These are phyloP conservation scores for Penicillium tannophilum DNA, from an alignment of 495 filamentous ascomycete genomes.

Conservation along the genomic window DNA sequence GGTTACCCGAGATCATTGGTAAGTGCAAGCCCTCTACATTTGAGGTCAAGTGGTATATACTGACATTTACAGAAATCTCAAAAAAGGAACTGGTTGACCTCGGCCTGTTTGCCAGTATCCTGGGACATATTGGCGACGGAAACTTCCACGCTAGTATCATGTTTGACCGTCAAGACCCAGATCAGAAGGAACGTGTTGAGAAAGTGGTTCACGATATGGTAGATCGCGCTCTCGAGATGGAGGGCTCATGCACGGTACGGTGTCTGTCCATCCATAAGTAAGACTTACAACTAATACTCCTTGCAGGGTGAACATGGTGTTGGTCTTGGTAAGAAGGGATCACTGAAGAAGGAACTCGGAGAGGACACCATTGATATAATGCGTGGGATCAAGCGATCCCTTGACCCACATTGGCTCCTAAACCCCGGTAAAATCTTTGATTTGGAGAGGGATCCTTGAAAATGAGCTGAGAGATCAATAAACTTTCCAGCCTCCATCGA, in stretches of 20 bases:
- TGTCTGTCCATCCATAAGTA: neutral
- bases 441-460: conserved; percentile 19
- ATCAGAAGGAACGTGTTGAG: conserved; percentile 59
- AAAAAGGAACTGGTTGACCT: conserved; percentile 81
- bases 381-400: conserved; percentile 78
- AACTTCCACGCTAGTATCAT: conserved; percentile 90
- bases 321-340: conserved; percentile 85
- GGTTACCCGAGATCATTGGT: conserved; percentile 75
- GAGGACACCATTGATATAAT: conserved; percentile 79
- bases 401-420: conserved; percentile 89
- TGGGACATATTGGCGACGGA: conserved; percentile 82
- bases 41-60: neutral
- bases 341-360: conserved; percentile 79
- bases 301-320: conserved; percentile 78
- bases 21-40: neutral
- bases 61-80: conserved; percentile 24
- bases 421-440: conserved; percentile 93
- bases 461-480: neutral
- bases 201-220: conserved; percentile 83
- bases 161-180: conserved; percentile 63
- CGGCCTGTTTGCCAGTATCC: conserved; percentile 76
- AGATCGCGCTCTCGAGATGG: conserved; percentile 79
- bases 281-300: conserved; percentile 15
- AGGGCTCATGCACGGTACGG: conserved; percentile 79
- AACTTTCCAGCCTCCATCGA: neutral